Conservation (phyloP, 441 rosid genomes). For the Kokia cookei region DNA sequence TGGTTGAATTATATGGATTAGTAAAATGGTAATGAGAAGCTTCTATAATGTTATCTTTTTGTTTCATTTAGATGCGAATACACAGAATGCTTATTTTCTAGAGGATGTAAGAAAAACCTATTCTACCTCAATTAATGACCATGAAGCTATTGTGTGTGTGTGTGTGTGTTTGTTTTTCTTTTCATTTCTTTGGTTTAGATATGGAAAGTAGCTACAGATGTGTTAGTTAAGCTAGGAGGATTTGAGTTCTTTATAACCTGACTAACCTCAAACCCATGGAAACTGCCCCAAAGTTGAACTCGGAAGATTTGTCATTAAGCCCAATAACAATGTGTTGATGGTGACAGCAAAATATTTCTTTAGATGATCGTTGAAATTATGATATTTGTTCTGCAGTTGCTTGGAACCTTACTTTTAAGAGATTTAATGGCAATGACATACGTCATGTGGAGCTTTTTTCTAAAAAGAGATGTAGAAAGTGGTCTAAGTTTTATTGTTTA, state of each 20-base stretch:
- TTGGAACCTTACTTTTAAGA: not conserved
- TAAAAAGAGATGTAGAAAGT: not conserved
- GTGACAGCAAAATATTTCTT: not conserved
- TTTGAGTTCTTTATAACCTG: not conserved
- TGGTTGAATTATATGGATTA: not conserved
- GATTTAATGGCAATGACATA: not conserved
- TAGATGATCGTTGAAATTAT: not conserved
- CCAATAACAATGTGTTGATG: not conserved
- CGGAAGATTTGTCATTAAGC: not conserved
- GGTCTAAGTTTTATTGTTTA: not conserved
- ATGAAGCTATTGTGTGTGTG: not conserved
- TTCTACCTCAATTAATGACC: not conserved
- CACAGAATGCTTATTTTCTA: not conserved
- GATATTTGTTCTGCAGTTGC: not conserved
- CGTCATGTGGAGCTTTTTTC: not conserved
- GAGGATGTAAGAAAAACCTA: not conserved
- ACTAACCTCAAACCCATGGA: not conserved
- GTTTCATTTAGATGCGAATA: not conserved
- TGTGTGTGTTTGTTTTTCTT: not conserved
- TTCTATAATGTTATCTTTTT: not conserved
- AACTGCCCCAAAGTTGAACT: not conserved
- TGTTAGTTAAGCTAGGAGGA: not conserved
- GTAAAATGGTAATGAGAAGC: not conserved
- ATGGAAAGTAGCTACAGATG: not conserved
- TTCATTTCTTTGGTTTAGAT: not conserved